phyloP scores from a whole-genome alignment of 768 basidiomycete species.

The Tylopilus balloui region DNA sequence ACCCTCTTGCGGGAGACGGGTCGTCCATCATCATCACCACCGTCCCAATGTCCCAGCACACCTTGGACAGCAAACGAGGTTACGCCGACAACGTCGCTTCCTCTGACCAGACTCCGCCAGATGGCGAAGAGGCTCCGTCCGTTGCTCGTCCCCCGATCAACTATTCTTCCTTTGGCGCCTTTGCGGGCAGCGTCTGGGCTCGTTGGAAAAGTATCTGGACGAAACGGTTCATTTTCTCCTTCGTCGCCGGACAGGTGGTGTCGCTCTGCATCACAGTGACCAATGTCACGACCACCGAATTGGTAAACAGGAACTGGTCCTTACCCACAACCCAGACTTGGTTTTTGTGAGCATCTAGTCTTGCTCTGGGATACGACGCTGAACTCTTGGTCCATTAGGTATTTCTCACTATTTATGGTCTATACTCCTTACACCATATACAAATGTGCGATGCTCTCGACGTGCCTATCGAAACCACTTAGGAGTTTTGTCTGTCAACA shows the following conservation, averaged over 20 bases:
- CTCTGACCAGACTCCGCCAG: not conserved
- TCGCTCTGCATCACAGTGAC: conserved; percentile 88
- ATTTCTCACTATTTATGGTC: conserved; percentile 66
- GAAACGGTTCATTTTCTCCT: conserved; percentile 59
- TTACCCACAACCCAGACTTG: conserved; percentile 79
- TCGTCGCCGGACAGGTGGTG: conserved; percentile 77
- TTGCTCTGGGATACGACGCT: not conserved
- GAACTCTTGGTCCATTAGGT: conserved; percentile 40
- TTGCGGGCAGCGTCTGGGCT: conserved; percentile 46
- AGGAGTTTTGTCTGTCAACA: conserved; percentile 23
- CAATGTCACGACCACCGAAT: conserved; percentile 80
- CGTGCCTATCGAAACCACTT: not conserved
- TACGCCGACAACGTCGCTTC: conserved; percentile 10
- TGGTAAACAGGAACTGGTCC: conserved; percentile 63
- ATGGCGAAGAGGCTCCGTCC: not conserved
- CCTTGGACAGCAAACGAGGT: conserved; percentile 25
- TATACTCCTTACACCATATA: conserved; percentile 92
- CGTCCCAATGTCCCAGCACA: conserved; percentile 12
- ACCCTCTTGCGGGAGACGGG: not conserved
- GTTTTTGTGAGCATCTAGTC: conserved; percentile 58
- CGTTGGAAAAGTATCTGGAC: conserved; percentile 80
- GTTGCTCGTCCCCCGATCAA: conserved; percentile 54
- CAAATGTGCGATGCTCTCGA: conserved; percentile 50
- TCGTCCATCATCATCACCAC: not conserved
- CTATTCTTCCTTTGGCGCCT: conserved; percentile 56